These are phyloP conservation scores for Sorghum bicolor DNA, from an alignment of 176 grass and related monocot genomes.

Conservation along the genomic window Sorghum_bicolor_NCBIv3 NC_012870.2:70339501-70340000, in stretches of 20 bases:
- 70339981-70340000: not conserved
- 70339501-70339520: no score
- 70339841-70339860: conserved; percentile 44
- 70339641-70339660: conserved; percentile 5
- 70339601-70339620: not conserved
- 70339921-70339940: conserved; percentile 15
- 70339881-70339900: conserved; percentile 85
- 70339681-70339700: not conserved
- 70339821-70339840: not conserved
- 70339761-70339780: not conserved
- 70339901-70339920: conserved; percentile 38
- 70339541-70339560: not conserved
- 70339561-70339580: not conserved
- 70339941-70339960: conserved; percentile 3
- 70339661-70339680: not conserved
- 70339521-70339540: no score
- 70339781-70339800: conserved; percentile 10
- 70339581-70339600: not conserved
- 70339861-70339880: conserved; percentile 81
- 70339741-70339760: not conserved
- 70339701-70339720: conserved; percentile 11
- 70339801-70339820: not conserved
- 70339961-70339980: conserved; percentile 2
- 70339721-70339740: not conserved
- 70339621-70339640: not conserved